Percentiles rank a stretch among this genome's conserved stretches.
phyloP scores from a whole-genome alignment of 73 alveolate species.

The Paramecium octaurelia region DNA sequence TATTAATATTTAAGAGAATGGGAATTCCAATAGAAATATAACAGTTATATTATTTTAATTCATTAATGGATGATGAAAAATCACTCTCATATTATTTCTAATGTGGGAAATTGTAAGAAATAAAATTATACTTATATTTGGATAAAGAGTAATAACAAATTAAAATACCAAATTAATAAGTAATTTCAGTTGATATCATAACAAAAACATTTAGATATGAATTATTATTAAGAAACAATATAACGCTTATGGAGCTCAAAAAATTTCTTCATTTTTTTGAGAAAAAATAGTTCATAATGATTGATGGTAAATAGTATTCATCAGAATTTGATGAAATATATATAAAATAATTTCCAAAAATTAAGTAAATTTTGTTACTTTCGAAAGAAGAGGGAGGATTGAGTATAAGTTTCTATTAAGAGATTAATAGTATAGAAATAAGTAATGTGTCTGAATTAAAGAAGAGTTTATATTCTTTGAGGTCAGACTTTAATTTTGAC shows the following conservation, averaged over 20 bases:
- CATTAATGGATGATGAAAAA: background rate
- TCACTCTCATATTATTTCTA: background rate
- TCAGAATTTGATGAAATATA: too few relatives aligned
- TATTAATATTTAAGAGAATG: background rate
- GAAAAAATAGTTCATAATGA: too few relatives aligned
- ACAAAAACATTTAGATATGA: too few relatives aligned
- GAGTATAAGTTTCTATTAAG: background rate
- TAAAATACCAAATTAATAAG: too few relatives aligned
- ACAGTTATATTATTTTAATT: background rate
- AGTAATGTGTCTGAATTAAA: background rate
- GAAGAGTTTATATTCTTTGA: background rate
- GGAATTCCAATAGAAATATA: background rate
- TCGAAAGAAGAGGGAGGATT: background rate
- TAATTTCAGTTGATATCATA: too few relatives aligned
- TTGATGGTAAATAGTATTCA: too few relatives aligned
- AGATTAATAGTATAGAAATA: background rate
- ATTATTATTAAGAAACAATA: too few relatives aligned
- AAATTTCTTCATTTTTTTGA: too few relatives aligned
- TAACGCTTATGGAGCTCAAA: too few relatives aligned
- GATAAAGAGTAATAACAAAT: too few relatives aligned
- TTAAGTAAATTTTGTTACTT: too few relatives aligned
- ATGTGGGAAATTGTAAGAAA: background rate
- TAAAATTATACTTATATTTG: background rate
- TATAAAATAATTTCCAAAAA: too few relatives aligned
- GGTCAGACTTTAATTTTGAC: background rate